phyloP scores from a whole-genome alignment of 352 stramenopile species.

The Pythium rhizo-oryzae region DNA sequence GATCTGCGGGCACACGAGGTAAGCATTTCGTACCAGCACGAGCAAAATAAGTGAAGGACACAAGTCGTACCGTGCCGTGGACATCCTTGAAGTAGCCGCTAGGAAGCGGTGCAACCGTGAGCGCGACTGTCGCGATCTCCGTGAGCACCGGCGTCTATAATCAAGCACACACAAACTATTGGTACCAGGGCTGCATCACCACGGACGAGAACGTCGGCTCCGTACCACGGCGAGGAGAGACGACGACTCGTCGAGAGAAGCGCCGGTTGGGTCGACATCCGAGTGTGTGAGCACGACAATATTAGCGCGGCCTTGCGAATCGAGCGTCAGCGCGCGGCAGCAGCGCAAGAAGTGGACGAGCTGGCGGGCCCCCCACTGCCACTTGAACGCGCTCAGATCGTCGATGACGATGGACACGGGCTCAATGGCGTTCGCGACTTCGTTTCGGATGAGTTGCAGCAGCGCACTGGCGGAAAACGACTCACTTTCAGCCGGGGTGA shows the following conservation, averaged over 20 bases:
- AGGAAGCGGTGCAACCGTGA: constrained; percentile 51
- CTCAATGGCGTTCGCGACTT: constrained; percentile 38
- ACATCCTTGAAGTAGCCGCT: constrained; percentile 81
- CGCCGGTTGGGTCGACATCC: constrained; percentile 41
- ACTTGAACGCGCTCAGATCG: constrained; percentile 64
- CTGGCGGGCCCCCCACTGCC: constrained; percentile 44
- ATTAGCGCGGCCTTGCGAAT: constrained; percentile 49
- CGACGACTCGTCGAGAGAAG: background rate
- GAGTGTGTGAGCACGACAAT: constrained; percentile 61
- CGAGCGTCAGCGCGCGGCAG: constrained; percentile 60
- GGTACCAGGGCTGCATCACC: too few species aligned
- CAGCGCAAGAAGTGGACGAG: constrained; percentile 64
- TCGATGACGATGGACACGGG: constrained; percentile 64
- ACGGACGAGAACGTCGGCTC: too few species aligned
- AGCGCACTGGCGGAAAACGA: constrained; percentile 19
- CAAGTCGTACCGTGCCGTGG: constrained; percentile 59
- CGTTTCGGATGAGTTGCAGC: constrained; percentile 38
- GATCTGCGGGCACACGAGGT: constrained; percentile 33
- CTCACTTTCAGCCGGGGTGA: constrained; percentile 4
- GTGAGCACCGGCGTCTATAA: constrained; percentile 44
- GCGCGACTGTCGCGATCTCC: constrained; percentile 61
- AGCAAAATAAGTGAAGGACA: too few species aligned
- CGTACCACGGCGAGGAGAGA: background rate
- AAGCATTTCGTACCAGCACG: too few species aligned
- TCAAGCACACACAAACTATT: background rate